Base-by-base conservation (phyloP, 2,329 filamentous ascomycete genomes). In the Aspergillus brunneoviolaceus region DNA sequence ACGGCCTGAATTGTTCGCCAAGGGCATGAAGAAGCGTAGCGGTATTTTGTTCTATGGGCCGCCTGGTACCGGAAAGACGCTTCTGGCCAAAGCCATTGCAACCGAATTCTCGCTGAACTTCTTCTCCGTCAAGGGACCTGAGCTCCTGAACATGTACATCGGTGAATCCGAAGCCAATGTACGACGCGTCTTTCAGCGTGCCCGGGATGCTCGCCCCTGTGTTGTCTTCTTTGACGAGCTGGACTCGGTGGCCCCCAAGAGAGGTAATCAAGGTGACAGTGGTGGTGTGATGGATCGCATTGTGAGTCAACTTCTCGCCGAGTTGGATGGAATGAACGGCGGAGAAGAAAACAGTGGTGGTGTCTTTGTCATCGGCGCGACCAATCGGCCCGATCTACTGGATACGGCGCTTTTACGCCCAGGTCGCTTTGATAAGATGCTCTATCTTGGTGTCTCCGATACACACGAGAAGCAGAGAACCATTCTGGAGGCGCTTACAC, bases 131-230 rank as follows among this genome's bases (percentile, higher is more conserved):
- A 99, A 99, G 86, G 95, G 95, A 61, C 96, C 95, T 47, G 95
- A 99, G 78, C 84, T 99, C 73, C 87, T 99, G 69, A 97, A 93
- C 77, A 99, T 99, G 95, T 99, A 95, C 91, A 98, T 99, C 76
- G 95, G 95, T 88, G 95, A 99, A 82, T 99, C 95, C 57, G 96
- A 99, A 82, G 96, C 92, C 84, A 99, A 99, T 80, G 98, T 99
- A 65, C 91, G 95, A 73, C 94, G 98, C 76, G 98, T 99, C 68
- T 99, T 99, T 79, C 95, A 99, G 86, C 97, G 97, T 84, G 95
- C 95, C 65, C 91, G 95, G 70, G 95, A 95, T 66, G 95, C 96
- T 61, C 94, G 95, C 67, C 95, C 95, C 76, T 99, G 96, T 72
- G 91, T 99, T 60, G 96, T 99, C 69, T 99, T 99, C 88, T 87